A percentile compares a stretch with the other conserved stretches of the same genome.
phyloP scores from a whole-genome alignment of 2,329 filamentous ascomycete genomes.

The Verruconis gallopava region DNA sequence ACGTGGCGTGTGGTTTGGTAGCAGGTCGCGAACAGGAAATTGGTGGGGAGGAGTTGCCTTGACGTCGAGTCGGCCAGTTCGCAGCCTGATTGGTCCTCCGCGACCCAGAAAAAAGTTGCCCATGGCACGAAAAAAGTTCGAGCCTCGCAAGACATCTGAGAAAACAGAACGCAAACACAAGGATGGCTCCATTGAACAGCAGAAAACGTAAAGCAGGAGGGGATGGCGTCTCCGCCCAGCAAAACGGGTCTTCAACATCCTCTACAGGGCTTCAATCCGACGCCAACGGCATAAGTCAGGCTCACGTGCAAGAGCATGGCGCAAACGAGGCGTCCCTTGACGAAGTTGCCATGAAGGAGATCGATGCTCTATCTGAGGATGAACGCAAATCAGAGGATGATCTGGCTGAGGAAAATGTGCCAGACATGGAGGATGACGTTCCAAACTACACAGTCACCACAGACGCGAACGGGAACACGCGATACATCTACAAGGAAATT shows the following conservation, averaged over 20 bases:
- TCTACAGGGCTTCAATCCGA: not conserved
- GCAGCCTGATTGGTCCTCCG: constrained; percentile 34
- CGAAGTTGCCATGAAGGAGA: constrained; percentile 10
- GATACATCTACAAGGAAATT: constrained; percentile 89
- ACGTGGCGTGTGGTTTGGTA: constrained; percentile 17
- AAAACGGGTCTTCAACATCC: not conserved
- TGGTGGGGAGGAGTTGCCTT: not conserved
- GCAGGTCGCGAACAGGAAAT: constrained; percentile 20
- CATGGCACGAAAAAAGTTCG: not conserved
- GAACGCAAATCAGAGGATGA: not conserved
- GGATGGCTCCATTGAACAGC: not conserved
- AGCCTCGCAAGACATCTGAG: not conserved
- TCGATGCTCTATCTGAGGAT: not conserved
- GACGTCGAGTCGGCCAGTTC: constrained; percentile 34
- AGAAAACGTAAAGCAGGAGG: constrained; percentile 1
- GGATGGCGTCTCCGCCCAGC: not conserved
- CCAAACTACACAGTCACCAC: constrained; percentile 50
- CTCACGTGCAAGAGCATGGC: constrained; percentile 23
- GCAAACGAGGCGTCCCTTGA: not conserved
- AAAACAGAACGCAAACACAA: not conserved
- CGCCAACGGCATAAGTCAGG: constrained; percentile 5
- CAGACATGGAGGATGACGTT: constrained; percentile 17
- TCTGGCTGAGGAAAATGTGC: constrained; percentile 16
- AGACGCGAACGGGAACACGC: constrained; percentile 80
- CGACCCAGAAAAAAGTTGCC: too few relatives aligned